Evolutionary conservation across 2,329 filamentous ascomycete species (phyloP), one percentile per base, ranked within the genome.

Genomic region (Teratosphaeria zuluensis): DNA sequence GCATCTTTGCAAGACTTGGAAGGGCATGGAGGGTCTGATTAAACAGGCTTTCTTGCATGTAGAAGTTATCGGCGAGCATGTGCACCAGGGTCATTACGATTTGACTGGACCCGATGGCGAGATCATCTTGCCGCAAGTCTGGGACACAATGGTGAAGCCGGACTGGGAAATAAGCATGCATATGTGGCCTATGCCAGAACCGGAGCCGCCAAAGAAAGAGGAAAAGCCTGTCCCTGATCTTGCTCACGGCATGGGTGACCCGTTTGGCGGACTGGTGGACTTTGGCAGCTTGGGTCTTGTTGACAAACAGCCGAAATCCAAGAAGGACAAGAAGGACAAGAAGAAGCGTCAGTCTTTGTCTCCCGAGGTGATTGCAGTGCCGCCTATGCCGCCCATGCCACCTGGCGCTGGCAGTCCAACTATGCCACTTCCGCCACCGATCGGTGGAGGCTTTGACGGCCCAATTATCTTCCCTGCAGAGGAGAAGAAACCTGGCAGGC

Each of bases 1-100:
- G 75, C 84, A 92, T 63, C 73, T 95, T 32, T 96, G 91, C 73
- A 84, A 85, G 68, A 94, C 86, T 2, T 70, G 68, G 69, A 72
- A 78, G 71, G 76, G 76, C 38, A 78, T 79, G 77, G 75, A 78
- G 62, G 69, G 70, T 32, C 70, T 80, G 54, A 78, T 80, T 70
- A 75, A 76, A 62, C 77, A 79, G 66, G 77, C 77, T 21, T 79
- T 79, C 66, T 64, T 75, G 24, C 76, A 78, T 61, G 73, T 78
- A 32, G 77, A 78, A 55, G 68, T 73, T 31, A 74, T 79, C 31
- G 74, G 75, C 38, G 72, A 73, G 46, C 76, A 77, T 58, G 76
- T 80, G 6, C 72, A 75, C 33, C 70, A 75, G 58, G 75, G 76
- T 32, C 75, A 77, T 61, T 79, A 78, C 66, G 76, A 79, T 58